Percentiles rank a stretch among this genome's conserved stretches.
phyloP scores from a whole-genome alignment of 305 asterid species.

The Fraxinus floribunda region DNA sequence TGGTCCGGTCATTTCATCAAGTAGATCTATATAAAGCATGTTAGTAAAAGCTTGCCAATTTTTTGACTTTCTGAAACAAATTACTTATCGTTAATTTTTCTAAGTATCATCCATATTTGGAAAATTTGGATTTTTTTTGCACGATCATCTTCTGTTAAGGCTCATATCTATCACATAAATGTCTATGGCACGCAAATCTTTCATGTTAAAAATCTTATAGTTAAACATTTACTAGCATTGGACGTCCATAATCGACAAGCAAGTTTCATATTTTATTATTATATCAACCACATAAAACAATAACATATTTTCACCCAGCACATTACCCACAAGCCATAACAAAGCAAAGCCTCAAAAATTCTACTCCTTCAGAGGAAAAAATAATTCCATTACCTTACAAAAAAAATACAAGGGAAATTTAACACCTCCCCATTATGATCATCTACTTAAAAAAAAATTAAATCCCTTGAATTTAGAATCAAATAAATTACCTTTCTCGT shows the following conservation, averaged over 20 bases:
- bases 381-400: not conserved
- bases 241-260: not conserved
- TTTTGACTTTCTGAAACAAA: not conserved
- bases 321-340: not conserved
- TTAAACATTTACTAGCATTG: not conserved
- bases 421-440: constrained; percentile 2
- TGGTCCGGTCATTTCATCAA: no score
- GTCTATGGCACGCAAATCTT: not conserved
- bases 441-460: not conserved
- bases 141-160: not conserved
- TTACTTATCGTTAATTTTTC: not conserved
- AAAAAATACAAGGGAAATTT: constrained; percentile 2
- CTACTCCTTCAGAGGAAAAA: not conserved
- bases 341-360: not conserved
- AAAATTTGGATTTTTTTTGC: not conserved
- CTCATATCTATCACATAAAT: not conserved
- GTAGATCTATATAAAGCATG: no score
- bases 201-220: not conserved
- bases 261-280: not conserved
- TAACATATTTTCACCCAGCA: not conserved
- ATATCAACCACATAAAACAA: not conserved
- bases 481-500: not conserved
- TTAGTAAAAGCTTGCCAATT: not conserved
- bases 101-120: not conserved
- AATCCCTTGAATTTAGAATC: not conserved